These are phyloP conservation scores for Pseudonectria buxi DNA, from an alignment of 2,329 filamentous ascomycete genomes.

Conservation along the genomic window DNA sequence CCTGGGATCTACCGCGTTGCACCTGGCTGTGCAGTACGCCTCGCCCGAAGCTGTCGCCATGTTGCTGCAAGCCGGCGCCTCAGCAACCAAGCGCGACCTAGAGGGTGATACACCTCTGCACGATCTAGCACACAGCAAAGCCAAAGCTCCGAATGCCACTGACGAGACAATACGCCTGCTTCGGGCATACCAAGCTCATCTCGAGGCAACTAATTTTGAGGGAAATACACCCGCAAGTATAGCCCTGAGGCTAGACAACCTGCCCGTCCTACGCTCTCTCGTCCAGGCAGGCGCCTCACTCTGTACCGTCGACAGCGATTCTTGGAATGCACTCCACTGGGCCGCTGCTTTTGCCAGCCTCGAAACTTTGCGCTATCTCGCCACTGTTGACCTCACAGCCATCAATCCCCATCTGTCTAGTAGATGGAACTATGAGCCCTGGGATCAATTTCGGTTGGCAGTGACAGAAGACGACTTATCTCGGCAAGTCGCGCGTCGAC, in stretches of 20 bases:
- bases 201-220: too few relatives aligned
- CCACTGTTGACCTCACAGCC: not conserved
- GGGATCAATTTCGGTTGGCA: rapidly evolving
- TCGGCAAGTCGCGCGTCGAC: too few relatives aligned
- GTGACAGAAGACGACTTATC: too few relatives aligned
- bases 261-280: not conserved
- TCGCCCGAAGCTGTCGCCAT: not conserved
- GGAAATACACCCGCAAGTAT: too few relatives aligned
- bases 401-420: not conserved
- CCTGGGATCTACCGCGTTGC: not conserved
- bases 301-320: rapidly evolving
- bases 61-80: conserved; percentile 8
- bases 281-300: conserved; percentile 1
- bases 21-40: rapidly evolving
- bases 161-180: not conserved
- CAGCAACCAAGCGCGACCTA: rapidly evolving
- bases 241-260: too few relatives aligned
- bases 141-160: rapidly evolving
- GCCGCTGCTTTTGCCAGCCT: rapidly evolving
- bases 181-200: not conserved
- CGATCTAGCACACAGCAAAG: rapidly evolving
- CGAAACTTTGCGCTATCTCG: not conserved
- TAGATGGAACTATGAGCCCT: rapidly evolving
- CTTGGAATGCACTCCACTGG: rapidly evolving
- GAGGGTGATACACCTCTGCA: rapidly evolving